Evolutionary conservation across 169 alveolate genomes (phyloP), one percentile per base, ranked within the genome.

Genomic region (Amoebophrya sp.): DNA sequence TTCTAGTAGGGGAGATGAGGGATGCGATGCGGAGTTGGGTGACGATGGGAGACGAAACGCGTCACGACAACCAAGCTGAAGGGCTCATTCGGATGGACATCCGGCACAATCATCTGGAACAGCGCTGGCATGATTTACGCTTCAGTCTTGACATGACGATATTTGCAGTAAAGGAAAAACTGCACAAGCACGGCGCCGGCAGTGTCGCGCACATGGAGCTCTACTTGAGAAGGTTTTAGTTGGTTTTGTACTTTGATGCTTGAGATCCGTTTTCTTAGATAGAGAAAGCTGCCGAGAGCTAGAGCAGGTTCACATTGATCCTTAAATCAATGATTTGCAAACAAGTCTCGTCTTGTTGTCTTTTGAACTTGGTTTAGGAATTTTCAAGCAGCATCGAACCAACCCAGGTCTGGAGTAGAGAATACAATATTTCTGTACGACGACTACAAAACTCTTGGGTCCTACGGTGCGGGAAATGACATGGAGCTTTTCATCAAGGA

Each of bases 161-260:
- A 1, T 65, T 65, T 26, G 12, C 33, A 1, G 83, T 65, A 10
- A 65, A 65, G 33, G 83, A 65, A 18, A 65, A 65, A 18, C 83
- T 65, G 38, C 83, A 65, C 83, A 65, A 65, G 33, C 83, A 65
- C 83, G 83, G 83, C 83, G 83, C 83, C 2, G 83, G 83, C 18
- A 6, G 33, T 36, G 83, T 65, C 26, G 83, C 83, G n/a, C 83
- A 65, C 83, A 65, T 65, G 83, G 83, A 65, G 83, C 83, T 65
- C 83, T 65, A 65, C 26, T 18, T 65, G 83, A 65, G 83, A 26
- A 65, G 83, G 83, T 65, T 26, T 36, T 6, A 10, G 12, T 65
- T 18, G 29, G 18, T n/a, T n/a, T n/a, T n/a, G n/a, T n/a, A n/a
- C n/a, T n/a, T n/a, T n/a, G n/a, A n/a, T n/a, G n/a, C n/a, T n/a